Base-by-base conservation (phyloP, 139 green algal genomes). In the Coelastrella sp. region DNA sequence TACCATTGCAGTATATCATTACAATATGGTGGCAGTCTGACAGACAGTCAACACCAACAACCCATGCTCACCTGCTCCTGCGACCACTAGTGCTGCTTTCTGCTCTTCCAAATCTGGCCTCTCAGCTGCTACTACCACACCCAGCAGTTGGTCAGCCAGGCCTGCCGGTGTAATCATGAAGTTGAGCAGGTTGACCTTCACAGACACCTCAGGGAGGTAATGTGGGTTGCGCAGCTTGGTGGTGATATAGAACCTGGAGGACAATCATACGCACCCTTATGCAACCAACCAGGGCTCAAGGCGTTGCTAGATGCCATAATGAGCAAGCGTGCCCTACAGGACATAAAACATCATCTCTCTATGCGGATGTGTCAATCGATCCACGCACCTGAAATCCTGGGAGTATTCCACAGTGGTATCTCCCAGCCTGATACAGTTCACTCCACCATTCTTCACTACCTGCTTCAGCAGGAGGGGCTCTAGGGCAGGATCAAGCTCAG, bases 141-240 rank as follows among this genome's bases (percentile, higher is more conserved):
- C 95, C 78, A 97, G 94, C 95, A 97, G 93, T 92, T 97, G 96
- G 85, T 97, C 95, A 22, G 81, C 87, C 83, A 97, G 91, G 22
- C 96, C 96, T 19, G 92, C 93, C 15, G 93, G 95, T 6, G 96
- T 97, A 89, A 97, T 97, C 94, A 96, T 97, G 91, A 97, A 97
- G 93, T 97, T 97, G 25, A 97, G 94, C 84, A 97, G 92, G 19
- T 79, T 80, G 22, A 94, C 93, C 91, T 97, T 97, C 78, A 96
- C 94, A 8, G 94, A 89, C 12, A 95, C 92, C 85, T 97, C 95
- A 12, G 95, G 95, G 76, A 97, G 92, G 91, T 96, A 97, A 90
- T 97, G 95, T 8, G 95, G 95, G 93, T 97, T 96, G 74, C 93
- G 92, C 58, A 97, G 90, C 89, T 94, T 94, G 19, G 95, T 97